These are phyloP conservation scores for Pyrus betulifolia DNA, from an alignment of 306 rosid genomes.

Conservation along the genomic window DNA sequence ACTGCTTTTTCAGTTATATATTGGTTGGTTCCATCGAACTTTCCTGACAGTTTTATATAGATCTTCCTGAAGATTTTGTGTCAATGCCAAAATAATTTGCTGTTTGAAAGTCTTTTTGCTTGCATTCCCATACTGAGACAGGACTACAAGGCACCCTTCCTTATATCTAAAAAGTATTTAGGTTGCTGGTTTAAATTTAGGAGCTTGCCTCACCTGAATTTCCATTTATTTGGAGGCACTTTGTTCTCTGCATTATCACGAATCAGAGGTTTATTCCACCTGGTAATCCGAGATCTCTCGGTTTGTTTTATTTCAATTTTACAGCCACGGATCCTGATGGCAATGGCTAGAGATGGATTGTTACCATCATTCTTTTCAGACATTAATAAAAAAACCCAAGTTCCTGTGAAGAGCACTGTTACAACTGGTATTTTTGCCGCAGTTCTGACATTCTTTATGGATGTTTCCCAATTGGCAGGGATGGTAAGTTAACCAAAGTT, in stretches of 20 bases:
- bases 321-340: conserved; percentile 63
- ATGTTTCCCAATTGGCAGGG: conserved; percentile 69
- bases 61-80: neutral
- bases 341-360: conserved; percentile 54
- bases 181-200: neutral
- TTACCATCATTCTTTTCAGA: conserved; percentile 43
- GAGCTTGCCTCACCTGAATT: neutral
- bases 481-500: conserved; percentile 47
- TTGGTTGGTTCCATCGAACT: neutral
- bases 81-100: neutral
- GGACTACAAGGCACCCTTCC: neutral
- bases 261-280: neutral
- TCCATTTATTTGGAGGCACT: neutral
- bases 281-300: conserved; percentile 7
- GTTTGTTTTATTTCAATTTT: conserved; percentile 3
- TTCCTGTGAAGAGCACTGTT: conserved; percentile 49
- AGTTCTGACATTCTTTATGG: conserved; percentile 67
- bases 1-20: neutral
- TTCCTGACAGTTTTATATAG: neutral
- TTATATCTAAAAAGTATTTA: neutral
- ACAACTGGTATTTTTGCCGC: conserved; percentile 67
- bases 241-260: neutral
- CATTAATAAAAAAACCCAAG: conserved; percentile 31
- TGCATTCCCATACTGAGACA: neutral
- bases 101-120: neutral